A percentile compares a stretch with the other conserved stretches of the same genome.
phyloP scores from a whole-genome alignment of 2,329 filamentous ascomycete species.

The Alternaria sp. region DNA sequence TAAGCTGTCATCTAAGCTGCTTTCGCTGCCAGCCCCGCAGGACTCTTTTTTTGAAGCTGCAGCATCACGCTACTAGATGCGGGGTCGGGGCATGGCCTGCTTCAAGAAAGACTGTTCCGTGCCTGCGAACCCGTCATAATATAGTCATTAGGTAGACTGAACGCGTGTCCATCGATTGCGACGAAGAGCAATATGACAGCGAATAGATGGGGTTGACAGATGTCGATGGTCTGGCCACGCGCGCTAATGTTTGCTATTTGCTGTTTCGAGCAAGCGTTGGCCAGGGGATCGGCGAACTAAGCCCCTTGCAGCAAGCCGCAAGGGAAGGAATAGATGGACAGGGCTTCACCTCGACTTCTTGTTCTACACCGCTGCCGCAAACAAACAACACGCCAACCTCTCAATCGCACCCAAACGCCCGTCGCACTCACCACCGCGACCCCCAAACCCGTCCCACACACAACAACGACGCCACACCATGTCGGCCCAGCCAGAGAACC shows the following conservation, averaged over 20 bases:
- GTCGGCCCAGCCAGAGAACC: conserved; percentile 43
- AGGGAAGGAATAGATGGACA: conserved; percentile 18
- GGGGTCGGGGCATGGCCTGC: background rate
- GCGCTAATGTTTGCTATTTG: conserved; percentile 22
- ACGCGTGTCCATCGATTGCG: background rate
- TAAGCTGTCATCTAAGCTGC: background rate
- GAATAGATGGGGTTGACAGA: background rate
- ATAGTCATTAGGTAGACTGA: background rate
- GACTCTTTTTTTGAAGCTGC: background rate
- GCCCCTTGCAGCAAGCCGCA: conserved; percentile 7
- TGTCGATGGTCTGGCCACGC: conserved; percentile 3
- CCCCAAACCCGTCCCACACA: conserved; percentile 1
- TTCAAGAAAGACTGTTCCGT: background rate
- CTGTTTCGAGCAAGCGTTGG: conserved; percentile 14
- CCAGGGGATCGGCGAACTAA: conserved; percentile 4
- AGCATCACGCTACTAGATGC: background rate
- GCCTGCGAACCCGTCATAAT: background rate
- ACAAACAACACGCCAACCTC: conserved; percentile 20
- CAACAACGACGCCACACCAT: conserved; percentile 23
- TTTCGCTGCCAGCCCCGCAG: background rate
- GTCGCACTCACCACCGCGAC: background rate
- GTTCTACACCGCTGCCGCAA: conserved; percentile 29
- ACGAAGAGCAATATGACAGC: background rate
- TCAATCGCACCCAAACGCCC: conserved; percentile 16
- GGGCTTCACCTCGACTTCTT: conserved; percentile 29